Evolutionary conservation across 164 flowering plant genomes (phyloP), one percentile per base, ranked within the genome.

Genomic region (Vitis riparia): DNA sequence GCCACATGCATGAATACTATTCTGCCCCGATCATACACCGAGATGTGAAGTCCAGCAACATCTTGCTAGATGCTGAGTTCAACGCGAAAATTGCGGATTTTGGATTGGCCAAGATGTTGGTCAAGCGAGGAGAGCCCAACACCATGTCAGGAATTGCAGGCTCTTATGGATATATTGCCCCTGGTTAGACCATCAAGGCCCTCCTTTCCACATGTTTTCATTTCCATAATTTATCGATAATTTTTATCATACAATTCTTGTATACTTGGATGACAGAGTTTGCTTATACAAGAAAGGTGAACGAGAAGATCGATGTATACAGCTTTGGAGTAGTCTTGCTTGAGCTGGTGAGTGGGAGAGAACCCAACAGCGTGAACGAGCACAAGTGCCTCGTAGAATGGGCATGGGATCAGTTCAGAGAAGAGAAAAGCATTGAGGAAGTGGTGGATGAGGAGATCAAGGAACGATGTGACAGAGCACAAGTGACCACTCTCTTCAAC

Each of bases 321-420:
- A 92, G 98, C 80, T 94, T 90, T 52, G 98, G 98, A 9, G 98
- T 94, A 37, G 97, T 94, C 0, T 87, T 94, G 0, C 71, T 94
- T 13, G 98, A 94, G 57, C 79, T 94, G 32, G 87, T 70, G 19
- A 94, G 97, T 0, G 98, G 97, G 67, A 83, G 81, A 70, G 87
- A 87, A 76, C 78, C 94, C 13, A 79, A 83, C 7, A 58, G 55
- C 6, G 93, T 90, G 5, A 90, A 74, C 6, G 91, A 83, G 67
- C 19, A 87, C 55, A 76, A 62, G 4, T 75, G 81, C 73, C 83
- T 91, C 0, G 94, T 88, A 48, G 92, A 92, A 27, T 90, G 97
- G 97, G 91, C 91, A 27, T 88, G 94, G 93, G 64, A 55, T 3
- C 85, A 79, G 2, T 75, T 71, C 62, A 76, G 76, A 17, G 81